These are phyloP conservation scores for Peribolospora baueri DNA, from an alignment of 768 basidiomycete species.

Conservation along the genomic window DNA sequence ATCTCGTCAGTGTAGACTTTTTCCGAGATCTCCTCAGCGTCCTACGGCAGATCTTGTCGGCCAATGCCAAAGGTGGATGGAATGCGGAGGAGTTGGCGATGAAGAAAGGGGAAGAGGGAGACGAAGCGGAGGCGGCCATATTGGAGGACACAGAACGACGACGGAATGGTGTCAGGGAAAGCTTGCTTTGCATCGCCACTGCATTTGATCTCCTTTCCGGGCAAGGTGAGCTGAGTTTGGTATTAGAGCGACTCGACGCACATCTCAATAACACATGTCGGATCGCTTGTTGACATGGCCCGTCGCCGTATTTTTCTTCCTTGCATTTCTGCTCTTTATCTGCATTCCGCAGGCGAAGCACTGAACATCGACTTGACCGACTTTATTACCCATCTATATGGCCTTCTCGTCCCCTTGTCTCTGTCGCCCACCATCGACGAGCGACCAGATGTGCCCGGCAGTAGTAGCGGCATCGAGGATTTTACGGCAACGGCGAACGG, in stretches of 20 bases:
- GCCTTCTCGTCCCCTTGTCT: constrained; percentile 50
- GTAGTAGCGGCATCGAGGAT: constrained; percentile 7
- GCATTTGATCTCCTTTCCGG: constrained; percentile 94
- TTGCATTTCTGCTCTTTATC: constrained; percentile 5
- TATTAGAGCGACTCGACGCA: background rate
- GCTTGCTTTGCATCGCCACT: constrained; percentile 64
- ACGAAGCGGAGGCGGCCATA: constrained; percentile 14
- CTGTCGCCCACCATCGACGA: constrained; percentile 41
- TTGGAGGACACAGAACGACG: background rate
- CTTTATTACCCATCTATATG: constrained; percentile 63
- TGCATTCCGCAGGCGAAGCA: constrained; percentile 50
- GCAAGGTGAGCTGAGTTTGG: constrained; percentile 37
- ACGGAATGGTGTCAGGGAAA: constrained; percentile 14
- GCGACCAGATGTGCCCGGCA: constrained; percentile 19
- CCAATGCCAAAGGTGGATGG: background rate
- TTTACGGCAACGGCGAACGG: constrained; percentile 9
- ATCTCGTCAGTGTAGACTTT: constrained; percentile 93
- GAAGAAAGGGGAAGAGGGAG: background rate
- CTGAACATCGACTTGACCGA: constrained; percentile 82
- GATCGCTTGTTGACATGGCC: too few species aligned
- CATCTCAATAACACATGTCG: too few species aligned
- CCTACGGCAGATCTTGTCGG: constrained; percentile 44
- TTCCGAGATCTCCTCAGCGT: constrained; percentile 84
- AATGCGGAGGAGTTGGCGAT: constrained; percentile 4
- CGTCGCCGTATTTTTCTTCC: background rate